Conservation (phyloP, 129 eudicot genomes). For the Chrysanthemum seticuspe region DNA sequence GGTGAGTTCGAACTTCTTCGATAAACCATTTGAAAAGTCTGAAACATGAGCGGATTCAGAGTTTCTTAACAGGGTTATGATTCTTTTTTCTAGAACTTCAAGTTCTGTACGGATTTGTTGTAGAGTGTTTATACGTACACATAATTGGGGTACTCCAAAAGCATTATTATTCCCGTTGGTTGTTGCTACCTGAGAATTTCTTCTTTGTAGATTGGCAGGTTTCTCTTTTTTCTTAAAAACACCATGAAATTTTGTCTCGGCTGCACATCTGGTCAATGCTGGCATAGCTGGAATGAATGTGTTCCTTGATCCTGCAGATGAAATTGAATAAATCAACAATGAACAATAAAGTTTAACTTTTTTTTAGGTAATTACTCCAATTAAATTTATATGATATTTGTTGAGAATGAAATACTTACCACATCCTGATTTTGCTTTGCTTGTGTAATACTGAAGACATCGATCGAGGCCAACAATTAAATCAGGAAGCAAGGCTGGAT, state of each 20-base stretch:
- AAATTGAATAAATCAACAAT: conserved; percentile 1
- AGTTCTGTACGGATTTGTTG: conserved; percentile 72
- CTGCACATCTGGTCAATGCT: conserved; percentile 82
- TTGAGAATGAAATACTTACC: conserved; percentile 50
- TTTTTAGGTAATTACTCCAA: no score
- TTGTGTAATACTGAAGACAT: conserved; percentile 80
- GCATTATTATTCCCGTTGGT: conserved; percentile 50
- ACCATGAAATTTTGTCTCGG: conserved; percentile 60
- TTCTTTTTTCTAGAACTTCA: conserved; percentile 79
- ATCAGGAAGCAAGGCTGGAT: conserved; percentile 92
- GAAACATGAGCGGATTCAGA: conserved; percentile 79
- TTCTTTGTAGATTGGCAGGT: conserved; percentile 49
- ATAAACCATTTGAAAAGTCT: conserved; percentile 76
- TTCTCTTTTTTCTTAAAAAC: conserved; percentile 91
- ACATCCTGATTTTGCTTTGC: conserved; percentile 85
- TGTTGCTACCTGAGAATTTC: conserved; percentile 72
- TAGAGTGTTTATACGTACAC: conserved; percentile 78
- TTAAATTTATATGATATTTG: neutral
- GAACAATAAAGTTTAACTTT: neutral
- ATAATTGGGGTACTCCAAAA: conserved; percentile 70
- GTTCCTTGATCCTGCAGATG: conserved; percentile 72
- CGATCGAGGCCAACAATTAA: conserved; percentile 85
- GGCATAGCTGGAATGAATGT: conserved; percentile 88
- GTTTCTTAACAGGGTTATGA: conserved; percentile 80
- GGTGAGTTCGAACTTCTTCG: conserved; percentile 77